Percentiles rank a stretch among this genome's conserved stretches.
phyloP scores from a whole-genome alignment of 2,329 filamentous ascomycete genomes.

The Arachnopeziza araneosa region DNA sequence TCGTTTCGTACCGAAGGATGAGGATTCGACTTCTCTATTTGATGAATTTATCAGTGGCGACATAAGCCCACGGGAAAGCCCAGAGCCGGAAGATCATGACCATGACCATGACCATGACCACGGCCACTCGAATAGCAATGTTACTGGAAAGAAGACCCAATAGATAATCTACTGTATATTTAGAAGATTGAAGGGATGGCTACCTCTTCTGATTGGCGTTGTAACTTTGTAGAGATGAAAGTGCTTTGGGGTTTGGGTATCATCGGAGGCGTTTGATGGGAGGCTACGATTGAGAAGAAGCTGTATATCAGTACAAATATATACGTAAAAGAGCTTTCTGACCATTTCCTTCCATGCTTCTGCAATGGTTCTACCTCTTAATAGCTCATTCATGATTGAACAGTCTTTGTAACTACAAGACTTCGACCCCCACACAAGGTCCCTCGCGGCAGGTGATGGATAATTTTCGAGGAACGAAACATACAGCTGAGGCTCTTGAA shows the following conservation, averaged over 20 bases:
- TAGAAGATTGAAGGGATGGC: neutral
- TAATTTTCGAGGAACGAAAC: too few species aligned
- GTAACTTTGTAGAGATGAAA: neutral
- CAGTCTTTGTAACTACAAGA: neutral
- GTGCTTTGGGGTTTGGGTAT: neutral
- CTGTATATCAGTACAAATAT: neutral
- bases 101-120: neutral
- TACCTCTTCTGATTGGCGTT: neutral
- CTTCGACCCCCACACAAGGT: too few species aligned
- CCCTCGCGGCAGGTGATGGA: too few species aligned
- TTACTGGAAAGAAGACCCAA: neutral
- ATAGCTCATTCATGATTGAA: neutral
- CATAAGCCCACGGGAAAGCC: neutral
- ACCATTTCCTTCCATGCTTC: neutral
- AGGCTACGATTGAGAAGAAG: neutral
- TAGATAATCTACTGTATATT: neutral
- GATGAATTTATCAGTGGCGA: constrained; percentile 65
- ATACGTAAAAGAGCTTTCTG: neutral
- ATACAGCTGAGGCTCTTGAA: too few species aligned
- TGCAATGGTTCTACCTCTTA: neutral
- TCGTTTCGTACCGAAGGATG: constrained; percentile 70
- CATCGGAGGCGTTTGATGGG: neutral
- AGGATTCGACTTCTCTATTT: constrained; percentile 51
- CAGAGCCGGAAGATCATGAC: neutral
- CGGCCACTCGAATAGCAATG: neutral